Percentiles rank a stretch among this genome's conserved stretches.
phyloP scores from a whole-genome alignment of 106 monocot genomes.

The Acanthochlamys bracteata region DNA sequence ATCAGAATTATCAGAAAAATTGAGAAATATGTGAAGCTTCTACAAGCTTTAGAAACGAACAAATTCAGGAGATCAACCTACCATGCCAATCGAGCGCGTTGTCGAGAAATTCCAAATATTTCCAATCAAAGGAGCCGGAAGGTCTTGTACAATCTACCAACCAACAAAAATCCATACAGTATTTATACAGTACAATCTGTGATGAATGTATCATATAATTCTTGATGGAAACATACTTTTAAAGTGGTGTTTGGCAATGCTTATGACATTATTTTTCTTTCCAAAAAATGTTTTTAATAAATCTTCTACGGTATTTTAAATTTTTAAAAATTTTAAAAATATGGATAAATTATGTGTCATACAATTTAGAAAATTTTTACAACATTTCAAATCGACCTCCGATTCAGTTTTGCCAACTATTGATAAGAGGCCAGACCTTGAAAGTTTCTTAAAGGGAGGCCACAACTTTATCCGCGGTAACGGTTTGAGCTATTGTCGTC shows the following conservation, averaged over 20 bases:
- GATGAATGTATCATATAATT: constrained; percentile 57
- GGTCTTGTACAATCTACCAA: constrained; percentile 85
- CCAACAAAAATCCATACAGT: constrained; percentile 81
- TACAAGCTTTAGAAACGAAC: no score
- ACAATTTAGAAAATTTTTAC: background rate
- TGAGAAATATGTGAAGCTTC: no score
- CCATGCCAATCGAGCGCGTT: constrained; percentile 73
- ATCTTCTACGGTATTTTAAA: no score
- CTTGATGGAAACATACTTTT: constrained; percentile 17
- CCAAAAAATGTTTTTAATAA: no score
- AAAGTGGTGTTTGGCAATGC: no score
- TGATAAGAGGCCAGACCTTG: constrained; percentile 35
- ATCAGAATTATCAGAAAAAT: no score
- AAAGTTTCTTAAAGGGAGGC: constrained; percentile 79
- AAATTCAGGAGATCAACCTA: constrained; percentile 25
- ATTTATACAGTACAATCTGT: constrained; percentile 81
- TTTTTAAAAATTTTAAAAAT: no score
- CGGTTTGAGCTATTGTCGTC: constrained; percentile 51
- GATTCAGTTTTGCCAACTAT: no score
- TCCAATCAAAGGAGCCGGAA: constrained; percentile 71
- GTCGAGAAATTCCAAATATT: constrained; percentile 53
- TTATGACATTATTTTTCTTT: no score
- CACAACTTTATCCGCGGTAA: constrained; percentile 50
- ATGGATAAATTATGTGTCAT: background rate
- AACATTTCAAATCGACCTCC: background rate